phyloP scores from a whole-genome alignment of 2,329 filamentous ascomycete species.

The Microcyclospora tardicrescens region DNA sequence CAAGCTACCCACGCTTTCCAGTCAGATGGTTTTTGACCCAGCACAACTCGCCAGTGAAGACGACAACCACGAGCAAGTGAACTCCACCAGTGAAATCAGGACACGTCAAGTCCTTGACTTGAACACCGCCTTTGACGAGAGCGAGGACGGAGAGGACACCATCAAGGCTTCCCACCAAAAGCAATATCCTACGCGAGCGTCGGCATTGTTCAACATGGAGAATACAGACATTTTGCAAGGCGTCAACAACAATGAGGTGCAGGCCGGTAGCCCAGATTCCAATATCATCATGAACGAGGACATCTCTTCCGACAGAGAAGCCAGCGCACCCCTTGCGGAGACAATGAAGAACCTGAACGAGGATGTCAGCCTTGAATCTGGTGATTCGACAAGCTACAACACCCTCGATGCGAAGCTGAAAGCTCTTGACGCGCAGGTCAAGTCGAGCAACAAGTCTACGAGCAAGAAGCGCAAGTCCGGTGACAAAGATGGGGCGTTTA shows the following conservation, averaged over 20 bases:
- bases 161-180: slow-evolving; percentile 8
- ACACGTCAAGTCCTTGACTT: slow-evolving; percentile 8
- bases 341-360: not conserved
- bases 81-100: not conserved
- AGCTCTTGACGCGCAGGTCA: slow-evolving; percentile 14
- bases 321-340: not conserved
- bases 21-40: slow-evolving; percentile 25
- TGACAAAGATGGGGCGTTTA: slow-evolving; percentile 12
- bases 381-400: slow-evolving; percentile 1
- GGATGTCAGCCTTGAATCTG: not conserved
- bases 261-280: not conserved
- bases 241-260: slow-evolving; percentile 6
- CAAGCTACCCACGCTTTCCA: slow-evolving; percentile 25
- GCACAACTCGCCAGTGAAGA: slow-evolving; percentile 11
- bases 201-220: slow-evolving; percentile 12
- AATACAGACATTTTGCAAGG: slow-evolving; percentile 1
- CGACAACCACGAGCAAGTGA: not conserved
- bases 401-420: slow-evolving; percentile 19
- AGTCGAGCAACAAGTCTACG: slow-evolving; percentile 13
- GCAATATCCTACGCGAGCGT: slow-evolving; percentile 11
- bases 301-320: not conserved
- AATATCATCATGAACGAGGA: not conserved
- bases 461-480: slow-evolving; percentile 29
- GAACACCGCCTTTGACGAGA: slow-evolving; percentile 11
- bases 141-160: slow-evolving; percentile 9